A percentile compares a stretch with the other conserved stretches of the same genome.
These are phyloP conservation scores for Lignosus rhinocerotis DNA, from an alignment of 1,284 basidiomycete species.

Conservation along the genomic window DNA sequence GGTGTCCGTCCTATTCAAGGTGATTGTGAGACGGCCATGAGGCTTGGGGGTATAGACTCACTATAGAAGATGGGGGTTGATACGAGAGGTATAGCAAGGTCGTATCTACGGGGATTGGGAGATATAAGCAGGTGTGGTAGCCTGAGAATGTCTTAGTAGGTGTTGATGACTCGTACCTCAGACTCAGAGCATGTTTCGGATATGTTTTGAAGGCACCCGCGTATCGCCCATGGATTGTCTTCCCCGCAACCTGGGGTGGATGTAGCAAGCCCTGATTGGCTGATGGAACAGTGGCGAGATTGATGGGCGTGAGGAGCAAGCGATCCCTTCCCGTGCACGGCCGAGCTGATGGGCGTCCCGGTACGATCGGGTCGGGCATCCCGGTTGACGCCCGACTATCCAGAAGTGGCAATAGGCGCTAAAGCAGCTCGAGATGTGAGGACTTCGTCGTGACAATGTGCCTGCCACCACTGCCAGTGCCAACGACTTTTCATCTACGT, in stretches of 20 bases:
- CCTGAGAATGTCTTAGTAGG: constrained; percentile 15
- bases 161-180: constrained; percentile 8
- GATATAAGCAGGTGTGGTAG: constrained; percentile 8
- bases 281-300: not conserved
- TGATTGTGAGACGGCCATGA: not conserved
- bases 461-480: too few species aligned
- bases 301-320: too few species aligned
- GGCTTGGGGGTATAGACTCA: not conserved
- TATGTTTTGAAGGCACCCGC: not conserved
- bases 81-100: not conserved
- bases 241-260: constrained; percentile 8
- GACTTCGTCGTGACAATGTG: too few species aligned
- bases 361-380: too few species aligned
- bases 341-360: too few species aligned
- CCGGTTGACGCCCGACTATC: too few species aligned
- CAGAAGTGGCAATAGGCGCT: too few species aligned
- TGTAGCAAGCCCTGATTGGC: constrained; percentile 10
- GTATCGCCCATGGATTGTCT: constrained; percentile 1
- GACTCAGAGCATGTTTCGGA: constrained; percentile 7
- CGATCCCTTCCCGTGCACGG: too few species aligned
- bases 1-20: not conserved
- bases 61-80: not conserved
- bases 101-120: constrained; percentile 1
- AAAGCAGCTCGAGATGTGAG: too few species aligned
- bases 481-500: too few species aligned